Evolutionary conservation across 495 filamentous ascomycete genomes (phyloP).

Genomic region (Entonaema liquescens): DNA sequence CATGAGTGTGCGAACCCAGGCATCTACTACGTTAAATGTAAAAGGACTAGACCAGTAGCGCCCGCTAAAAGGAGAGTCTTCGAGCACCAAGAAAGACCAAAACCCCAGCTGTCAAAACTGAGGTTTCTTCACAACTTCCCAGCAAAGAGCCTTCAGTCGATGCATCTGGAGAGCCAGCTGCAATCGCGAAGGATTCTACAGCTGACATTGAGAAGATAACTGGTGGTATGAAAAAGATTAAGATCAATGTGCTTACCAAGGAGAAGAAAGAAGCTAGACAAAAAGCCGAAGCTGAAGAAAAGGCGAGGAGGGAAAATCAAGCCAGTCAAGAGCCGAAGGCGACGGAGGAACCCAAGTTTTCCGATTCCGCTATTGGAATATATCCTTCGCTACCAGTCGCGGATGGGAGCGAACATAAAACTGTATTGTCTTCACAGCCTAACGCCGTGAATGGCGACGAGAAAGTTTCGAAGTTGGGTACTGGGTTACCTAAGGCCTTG

Average conservation of each 20-base stretch:
- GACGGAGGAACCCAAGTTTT: not conserved
- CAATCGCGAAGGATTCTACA: slow-evolving; percentile 26
- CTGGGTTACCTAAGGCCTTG: not conserved
- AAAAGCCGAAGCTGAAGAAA: slow-evolving; percentile 44
- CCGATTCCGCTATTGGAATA: slow-evolving; percentile 4
- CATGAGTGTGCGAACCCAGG: slow-evolving; percentile 45
- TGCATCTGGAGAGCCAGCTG: slow-evolving; percentile 11
- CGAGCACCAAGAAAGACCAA: slow-evolving; percentile 57
- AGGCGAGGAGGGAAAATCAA: slow-evolving; percentile 24
- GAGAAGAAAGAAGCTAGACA: slow-evolving; percentile 71
- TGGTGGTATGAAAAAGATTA: slow-evolving; percentile 77
- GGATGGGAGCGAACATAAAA: not conserved
- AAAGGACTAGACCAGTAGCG: slow-evolving; percentile 56
- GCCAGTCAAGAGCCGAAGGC: slow-evolving; percentile 11
- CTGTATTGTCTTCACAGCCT: not conserved
- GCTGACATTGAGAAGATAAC: slow-evolving; percentile 69
- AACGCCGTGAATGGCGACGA: not conserved
- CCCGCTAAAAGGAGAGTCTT: slow-evolving; percentile 52
- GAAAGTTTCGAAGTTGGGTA: not conserved
- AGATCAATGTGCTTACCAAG: slow-evolving; percentile 74
- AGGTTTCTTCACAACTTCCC: slow-evolving; percentile 28
- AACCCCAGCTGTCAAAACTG: slow-evolving; percentile 53
- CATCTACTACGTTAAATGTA: slow-evolving; percentile 45
- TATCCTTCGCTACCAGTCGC: slow-evolving; percentile 6
- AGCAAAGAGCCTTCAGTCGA: slow-evolving; percentile 17